phyloP scores from a whole-genome alignment of 768 basidiomycete genomes.

The Lenzites betulinus region DNA sequence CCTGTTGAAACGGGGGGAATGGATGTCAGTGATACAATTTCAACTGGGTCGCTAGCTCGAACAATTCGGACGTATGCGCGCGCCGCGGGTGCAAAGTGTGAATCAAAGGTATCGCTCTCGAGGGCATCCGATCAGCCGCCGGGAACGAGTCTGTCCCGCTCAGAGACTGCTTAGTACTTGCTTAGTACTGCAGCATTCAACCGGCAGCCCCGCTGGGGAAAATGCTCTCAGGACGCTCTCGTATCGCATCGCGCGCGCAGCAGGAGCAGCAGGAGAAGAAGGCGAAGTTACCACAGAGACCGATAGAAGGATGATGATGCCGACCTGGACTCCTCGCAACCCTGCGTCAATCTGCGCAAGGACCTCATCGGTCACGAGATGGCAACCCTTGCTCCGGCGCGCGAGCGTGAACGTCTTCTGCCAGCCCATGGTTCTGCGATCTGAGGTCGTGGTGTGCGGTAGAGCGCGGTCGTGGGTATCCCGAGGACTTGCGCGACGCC shows the following conservation, averaged over 20 bases:
- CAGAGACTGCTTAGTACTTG: too few species aligned
- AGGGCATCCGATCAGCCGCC: too few species aligned
- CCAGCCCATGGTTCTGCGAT: constrained; percentile 90
- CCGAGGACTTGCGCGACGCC: not conserved
- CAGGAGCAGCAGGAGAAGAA: not conserved
- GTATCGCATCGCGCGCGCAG: not conserved
- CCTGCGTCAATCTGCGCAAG: constrained; percentile 66
- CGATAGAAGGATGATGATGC: constrained; percentile 20
- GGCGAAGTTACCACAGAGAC: constrained; percentile 11
- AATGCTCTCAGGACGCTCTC: too few species aligned
- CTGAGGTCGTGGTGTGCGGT: not conserved
- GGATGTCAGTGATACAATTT: not conserved
- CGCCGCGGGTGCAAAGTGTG: too few species aligned
- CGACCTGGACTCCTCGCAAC: constrained; percentile 63
- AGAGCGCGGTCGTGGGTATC: not conserved
- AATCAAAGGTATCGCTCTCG: too few species aligned
- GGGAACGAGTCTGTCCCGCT: too few species aligned
- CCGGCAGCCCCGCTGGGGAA: too few species aligned
- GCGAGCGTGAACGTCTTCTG: constrained; percentile 79
- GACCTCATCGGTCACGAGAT: constrained; percentile 83
- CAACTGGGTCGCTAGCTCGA: too few species aligned
- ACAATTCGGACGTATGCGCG: too few species aligned
- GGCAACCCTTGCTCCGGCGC: constrained; percentile 62
- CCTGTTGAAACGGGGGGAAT: constrained; percentile 40
- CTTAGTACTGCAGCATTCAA: too few species aligned